phyloP scores from a whole-genome alignment of 805 yeast genomes.

The Sugiyamaella valdiviana region DNA sequence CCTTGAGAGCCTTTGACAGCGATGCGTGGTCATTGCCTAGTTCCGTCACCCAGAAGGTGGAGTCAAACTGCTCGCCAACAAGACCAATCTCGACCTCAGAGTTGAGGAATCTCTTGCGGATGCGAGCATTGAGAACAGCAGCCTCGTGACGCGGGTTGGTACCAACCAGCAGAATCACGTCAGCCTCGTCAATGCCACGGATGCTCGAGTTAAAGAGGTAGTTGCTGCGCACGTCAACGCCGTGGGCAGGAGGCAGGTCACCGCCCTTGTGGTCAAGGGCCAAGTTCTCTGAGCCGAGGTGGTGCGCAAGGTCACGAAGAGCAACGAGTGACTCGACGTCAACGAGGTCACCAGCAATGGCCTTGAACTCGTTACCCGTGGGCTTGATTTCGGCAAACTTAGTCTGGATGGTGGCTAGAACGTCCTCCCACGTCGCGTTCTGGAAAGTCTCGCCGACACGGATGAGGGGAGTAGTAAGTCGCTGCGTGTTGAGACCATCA shows the following conservation, averaged over 20 bases:
- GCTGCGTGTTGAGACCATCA: slow-evolving; percentile 81
- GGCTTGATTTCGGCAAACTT: slow-evolving; percentile 54
- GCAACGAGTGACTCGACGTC: slow-evolving; percentile 82
- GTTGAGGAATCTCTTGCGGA: slow-evolving; percentile 74
- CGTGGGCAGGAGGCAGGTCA: slow-evolving; percentile 51
- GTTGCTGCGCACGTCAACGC: slow-evolving; percentile 70
- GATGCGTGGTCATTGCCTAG: slow-evolving; percentile 57
- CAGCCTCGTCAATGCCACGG: slow-evolving; percentile 76
- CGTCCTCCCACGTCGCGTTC: slow-evolving; percentile 83
- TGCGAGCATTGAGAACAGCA: slow-evolving; percentile 77
- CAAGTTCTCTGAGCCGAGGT: slow-evolving; percentile 73
- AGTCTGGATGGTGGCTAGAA: slow-evolving; percentile 60
- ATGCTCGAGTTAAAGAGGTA: slow-evolving; percentile 75
- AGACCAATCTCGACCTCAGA: slow-evolving; percentile 58
- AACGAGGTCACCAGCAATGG: slow-evolving; percentile 71
- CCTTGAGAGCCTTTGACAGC: slow-evolving; percentile 53
- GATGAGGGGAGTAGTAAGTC: slow-evolving; percentile 74
- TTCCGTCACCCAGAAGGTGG: slow-evolving; percentile 61
- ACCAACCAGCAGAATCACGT: slow-evolving; percentile 72
- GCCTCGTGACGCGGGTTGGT: slow-evolving; percentile 89
- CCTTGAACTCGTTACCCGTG: slow-evolving; percentile 66
- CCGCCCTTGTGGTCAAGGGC: slow-evolving; percentile 63
- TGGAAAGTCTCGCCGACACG: slow-evolving; percentile 63
- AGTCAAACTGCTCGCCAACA: slow-evolving; percentile 70
- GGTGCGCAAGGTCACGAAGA: slow-evolving; percentile 70